Base-by-base conservation (phyloP, 2,329 filamentous ascomycete species). In the Mariannaea elegans region DNA sequence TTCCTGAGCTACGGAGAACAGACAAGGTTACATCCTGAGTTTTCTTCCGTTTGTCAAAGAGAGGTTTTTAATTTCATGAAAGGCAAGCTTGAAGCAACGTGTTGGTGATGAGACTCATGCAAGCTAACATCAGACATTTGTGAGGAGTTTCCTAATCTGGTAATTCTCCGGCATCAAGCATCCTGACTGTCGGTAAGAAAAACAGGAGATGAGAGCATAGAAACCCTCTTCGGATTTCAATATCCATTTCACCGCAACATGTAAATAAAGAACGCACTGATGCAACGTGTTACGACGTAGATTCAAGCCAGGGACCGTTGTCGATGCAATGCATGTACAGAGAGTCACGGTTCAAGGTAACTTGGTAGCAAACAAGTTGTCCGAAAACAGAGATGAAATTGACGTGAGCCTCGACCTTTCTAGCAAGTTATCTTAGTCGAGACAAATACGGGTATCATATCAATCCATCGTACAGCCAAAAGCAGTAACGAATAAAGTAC, bases 371-470 rank as follows among this genome's bases (percentile, higher is more conserved):
- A 42, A 53, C 3, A 9, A 44, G 41, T 38, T 18, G 14, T 27
- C 39, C 16, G n/a, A 38, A 27, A 45, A 57, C 9, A 12, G 39
- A 31, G 39, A 31, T 59, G 39, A 39, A 39, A 49, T 54, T 54
- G 45, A 41, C 34, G 24, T 39, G 36, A 29, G 42, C 32, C 42
- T 55, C 51, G 32, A 47, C 24, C 14, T 47, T 55, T 45, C 44
- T 46, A 32, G 14, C 36, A 47, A 41, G 51, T 51, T 42, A 27
- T 44, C 56, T 48, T 48, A 48, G 27, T 39, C 31, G 36, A 53
- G 34, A 27, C 19, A 18, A 23, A 31, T 36, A 31, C 36, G 56
- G 44, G 50, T 59, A 55, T 59, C 56, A 46, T 41, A 54, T 55
- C 45, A 46, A 38, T 54, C 56, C 50, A 19, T 58, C 46, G 9